Evolutionary conservation across 768 basidiomycete genomes (phyloP).

Genomic region (Cystoderma amianthinum): DNA sequence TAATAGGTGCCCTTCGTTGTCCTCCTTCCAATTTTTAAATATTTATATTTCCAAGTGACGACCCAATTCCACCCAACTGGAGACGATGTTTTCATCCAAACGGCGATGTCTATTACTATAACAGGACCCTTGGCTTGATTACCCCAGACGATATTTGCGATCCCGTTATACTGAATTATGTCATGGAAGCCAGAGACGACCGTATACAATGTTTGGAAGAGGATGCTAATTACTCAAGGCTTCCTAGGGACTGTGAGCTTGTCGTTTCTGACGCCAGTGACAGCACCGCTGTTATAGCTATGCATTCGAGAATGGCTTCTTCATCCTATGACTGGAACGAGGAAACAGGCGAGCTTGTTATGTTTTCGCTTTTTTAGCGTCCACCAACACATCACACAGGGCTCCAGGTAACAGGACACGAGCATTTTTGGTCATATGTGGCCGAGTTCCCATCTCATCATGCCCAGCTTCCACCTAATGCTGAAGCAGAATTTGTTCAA

Average conservation of each 20-base stretch:
- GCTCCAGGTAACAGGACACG: slow-evolving; percentile 16
- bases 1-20: too few relatives aligned
- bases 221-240: slow-evolving; percentile 16
- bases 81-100: slow-evolving; percentile 31
- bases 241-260: slow-evolving; percentile 33
- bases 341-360: slow-evolving; percentile 18
- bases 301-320: slow-evolving; percentile 26
- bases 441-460: slow-evolving; percentile 38
- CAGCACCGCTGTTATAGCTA: slow-evolving; percentile 24
- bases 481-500: slow-evolving; percentile 25
- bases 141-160: slow-evolving; percentile 33
- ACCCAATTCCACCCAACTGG: too few relatives aligned
- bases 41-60: too few relatives aligned
- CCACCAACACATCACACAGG: slow-evolving; percentile 14
- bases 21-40: too few relatives aligned
- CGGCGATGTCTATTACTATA: slow-evolving; percentile 37
- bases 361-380: background rate
- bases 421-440: slow-evolving; percentile 34
- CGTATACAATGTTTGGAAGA: slow-evolving; percentile 25
- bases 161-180: slow-evolving; percentile 19
- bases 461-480: slow-evolving; percentile 22
- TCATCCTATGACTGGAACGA: slow-evolving; percentile 29
- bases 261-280: slow-evolving; percentile 29
- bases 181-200: slow-evolving; percentile 27
- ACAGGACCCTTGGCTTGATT: slow-evolving; percentile 24